Percentiles rank a stretch among this genome's conserved stretches.
phyloP scores from a whole-genome alignment of 192 early-diverging fungal genomes.

The Paraglomus brasilianum region DNA sequence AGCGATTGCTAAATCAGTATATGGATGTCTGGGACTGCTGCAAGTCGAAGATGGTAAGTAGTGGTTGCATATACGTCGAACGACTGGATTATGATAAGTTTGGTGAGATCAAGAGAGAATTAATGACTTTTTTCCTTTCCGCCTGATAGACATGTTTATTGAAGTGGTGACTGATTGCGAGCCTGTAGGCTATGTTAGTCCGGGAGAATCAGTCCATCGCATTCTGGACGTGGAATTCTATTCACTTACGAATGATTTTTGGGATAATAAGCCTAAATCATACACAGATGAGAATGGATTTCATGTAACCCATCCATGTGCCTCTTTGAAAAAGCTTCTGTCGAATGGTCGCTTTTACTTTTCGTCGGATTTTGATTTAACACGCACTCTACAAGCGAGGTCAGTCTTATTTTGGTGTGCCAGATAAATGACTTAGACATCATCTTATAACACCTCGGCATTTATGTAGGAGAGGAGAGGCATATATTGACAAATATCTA shows the following conservation, averaged over 20 bases:
- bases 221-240: constrained; percentile 74
- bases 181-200: constrained; percentile 58
- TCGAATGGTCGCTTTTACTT: constrained; percentile 92
- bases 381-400: constrained; percentile 73
- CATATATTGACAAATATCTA: constrained; percentile 55
- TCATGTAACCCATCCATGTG: constrained; percentile 72
- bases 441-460: background rate
- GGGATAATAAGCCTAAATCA: constrained; percentile 58
- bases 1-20: constrained; percentile 36
- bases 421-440: background rate
- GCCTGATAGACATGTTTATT: constrained; percentile 63
- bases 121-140: constrained; percentile 30
- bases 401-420: constrained; percentile 28
- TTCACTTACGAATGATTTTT: constrained; percentile 70
- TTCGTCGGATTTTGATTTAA: constrained; percentile 85
- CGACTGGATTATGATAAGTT: background rate
- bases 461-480: background rate
- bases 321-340: constrained; percentile 72
- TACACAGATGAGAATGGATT: constrained; percentile 41
- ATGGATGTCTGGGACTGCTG: constrained; percentile 57
- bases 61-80: constrained; percentile 15
- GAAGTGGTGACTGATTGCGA: constrained; percentile 66
- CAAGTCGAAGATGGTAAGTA: constrained; percentile 49
- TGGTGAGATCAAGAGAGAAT: constrained; percentile 11
- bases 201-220: constrained; percentile 64